phyloP scores from a whole-genome alignment of 2,329 filamentous ascomycete genomes.

The Sordariomycetes sp. region DNA sequence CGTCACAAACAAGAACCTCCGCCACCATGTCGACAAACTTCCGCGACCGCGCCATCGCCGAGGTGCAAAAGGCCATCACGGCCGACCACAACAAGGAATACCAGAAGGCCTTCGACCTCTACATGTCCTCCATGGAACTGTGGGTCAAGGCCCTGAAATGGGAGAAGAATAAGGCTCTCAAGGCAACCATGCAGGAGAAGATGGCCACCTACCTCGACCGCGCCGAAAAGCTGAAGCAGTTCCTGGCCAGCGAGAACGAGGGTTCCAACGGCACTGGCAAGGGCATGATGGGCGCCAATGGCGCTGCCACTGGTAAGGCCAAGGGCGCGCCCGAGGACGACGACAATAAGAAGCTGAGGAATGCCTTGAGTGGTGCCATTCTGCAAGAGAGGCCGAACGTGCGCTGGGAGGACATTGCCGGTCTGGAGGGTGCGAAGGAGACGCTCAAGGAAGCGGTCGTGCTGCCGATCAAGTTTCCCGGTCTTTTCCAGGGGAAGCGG shows the following conservation, averaged over 20 bases:
- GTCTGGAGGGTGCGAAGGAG: conserved; percentile 88
- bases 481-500: conserved; percentile 89
- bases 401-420: conserved; percentile 96
- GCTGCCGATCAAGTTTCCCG: conserved; percentile 95
- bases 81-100: conserved; percentile 93
- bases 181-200: conserved; percentile 95
- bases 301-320: conserved; percentile 52
- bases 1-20: too few species aligned
- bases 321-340: conserved; percentile 69
- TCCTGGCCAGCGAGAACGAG: conserved; percentile 68
- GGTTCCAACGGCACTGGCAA: conserved; percentile 66
- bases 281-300: conserved; percentile 58
- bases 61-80: conserved; percentile 96
- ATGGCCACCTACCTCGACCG: conserved; percentile 97
- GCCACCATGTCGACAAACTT: conserved; percentile 88
- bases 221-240: conserved; percentile 93
- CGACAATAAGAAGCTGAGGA: conserved; percentile 90
- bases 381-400: conserved; percentile 93
- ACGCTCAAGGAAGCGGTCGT: conserved; percentile 97
- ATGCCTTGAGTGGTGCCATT: conserved; percentile 84
- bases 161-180: conserved; percentile 97
- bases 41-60: conserved; percentile 89
- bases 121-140: conserved; percentile 91
- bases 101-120: conserved; percentile 91
- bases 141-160: conserved; percentile 99